Percentiles rank a stretch among this genome's conserved stretches.
These are phyloP conservation scores for Lentithecium fluviatile DNA, from an alignment of 495 filamentous ascomycete species.

Conservation along the genomic window DNA sequence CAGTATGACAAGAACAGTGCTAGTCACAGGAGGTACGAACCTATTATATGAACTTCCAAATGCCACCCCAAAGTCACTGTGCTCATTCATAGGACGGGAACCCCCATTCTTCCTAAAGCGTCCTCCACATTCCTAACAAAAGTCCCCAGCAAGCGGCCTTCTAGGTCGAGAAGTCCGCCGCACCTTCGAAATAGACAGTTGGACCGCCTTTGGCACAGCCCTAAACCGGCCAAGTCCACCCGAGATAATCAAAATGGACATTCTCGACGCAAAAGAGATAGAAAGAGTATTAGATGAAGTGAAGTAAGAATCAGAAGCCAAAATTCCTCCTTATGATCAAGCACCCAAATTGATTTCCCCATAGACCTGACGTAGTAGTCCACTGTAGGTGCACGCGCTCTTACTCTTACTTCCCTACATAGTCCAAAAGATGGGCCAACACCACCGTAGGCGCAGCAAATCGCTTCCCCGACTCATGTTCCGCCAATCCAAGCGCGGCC, in stretches of 20 bases:
- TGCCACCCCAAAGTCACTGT: too few relatives aligned
- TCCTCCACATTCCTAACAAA: constrained; percentile 6
- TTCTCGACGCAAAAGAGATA: constrained; percentile 62
- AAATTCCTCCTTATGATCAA: not conserved
- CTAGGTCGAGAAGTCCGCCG: constrained; percentile 78
- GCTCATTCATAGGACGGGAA: too few relatives aligned
- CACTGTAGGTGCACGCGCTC: constrained; percentile 62
- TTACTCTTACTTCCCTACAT: not conserved
- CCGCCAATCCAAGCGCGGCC: constrained; percentile 72
- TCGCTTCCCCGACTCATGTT: constrained; percentile 81
- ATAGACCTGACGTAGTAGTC: constrained; percentile 75
- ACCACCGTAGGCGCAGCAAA: constrained; percentile 75
- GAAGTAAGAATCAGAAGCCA: constrained; percentile 55
- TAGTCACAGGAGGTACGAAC: constrained; percentile 77
- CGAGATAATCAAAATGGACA: constrained; percentile 72
- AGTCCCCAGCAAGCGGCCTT: constrained; percentile 53
- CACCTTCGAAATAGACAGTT: constrained; percentile 66
- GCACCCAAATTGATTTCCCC: constrained; percentile 4
- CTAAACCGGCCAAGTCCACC: constrained; percentile 69
- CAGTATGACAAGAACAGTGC: constrained; percentile 58
- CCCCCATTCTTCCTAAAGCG: too few relatives aligned
- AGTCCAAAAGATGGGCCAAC: too few relatives aligned
- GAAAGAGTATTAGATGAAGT: constrained; percentile 60
- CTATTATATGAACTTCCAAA: too few relatives aligned
- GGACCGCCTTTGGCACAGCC: constrained; percentile 81